Evolutionary conservation across 1,284 basidiomycete species (phyloP), one percentile per base, ranked within the genome.

Genomic region (Coriolopsis trogii): DNA sequence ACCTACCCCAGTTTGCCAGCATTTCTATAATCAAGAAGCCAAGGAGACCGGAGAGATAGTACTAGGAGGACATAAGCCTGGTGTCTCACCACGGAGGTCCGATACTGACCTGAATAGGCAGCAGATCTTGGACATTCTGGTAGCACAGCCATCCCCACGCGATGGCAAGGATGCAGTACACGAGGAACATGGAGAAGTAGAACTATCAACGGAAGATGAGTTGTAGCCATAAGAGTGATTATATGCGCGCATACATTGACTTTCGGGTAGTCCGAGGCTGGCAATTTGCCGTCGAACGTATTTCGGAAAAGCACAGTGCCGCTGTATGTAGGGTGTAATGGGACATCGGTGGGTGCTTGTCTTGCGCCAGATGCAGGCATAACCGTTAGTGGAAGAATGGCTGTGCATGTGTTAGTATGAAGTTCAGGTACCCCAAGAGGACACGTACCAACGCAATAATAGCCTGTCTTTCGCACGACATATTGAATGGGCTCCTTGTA

Each of bases 201-300:
- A 98, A 98, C 92, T 95, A 56, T 6, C 13, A 40, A 15, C 21
- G 30, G n/a, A 33, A n/a, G 10, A 16, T 33, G 44, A 48, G 38
- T 28, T 6, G 8, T 5, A 23, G 6, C 0, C 20, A 20, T n/a
- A 13, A 8, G 49, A 21, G 16, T 40, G 24, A 26, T 20, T 41
- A 42, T 31, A 30, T 31, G n/a, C 47, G 36, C 7, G 15, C 90
- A 67, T 68, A 96, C 93, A 56, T 84, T 88, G 64, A 98, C 91
- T 82, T 99, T 99, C n/a, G 96, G 96, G 68, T 98, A 97, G 69
- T 99, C 96, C 2, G 91, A 83, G 3, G 95, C 95, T 3, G 96
- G 84, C 16, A 99, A 78, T 68, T 92, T 84, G 30, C 96, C 96
- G 31, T 89, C 74, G 68, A 98, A 98, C 3, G 79, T 85, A 70